Evolutionary conservation across 2,329 filamentous ascomycete genomes (phyloP).

Genomic region (Didymella exigua): DNA sequence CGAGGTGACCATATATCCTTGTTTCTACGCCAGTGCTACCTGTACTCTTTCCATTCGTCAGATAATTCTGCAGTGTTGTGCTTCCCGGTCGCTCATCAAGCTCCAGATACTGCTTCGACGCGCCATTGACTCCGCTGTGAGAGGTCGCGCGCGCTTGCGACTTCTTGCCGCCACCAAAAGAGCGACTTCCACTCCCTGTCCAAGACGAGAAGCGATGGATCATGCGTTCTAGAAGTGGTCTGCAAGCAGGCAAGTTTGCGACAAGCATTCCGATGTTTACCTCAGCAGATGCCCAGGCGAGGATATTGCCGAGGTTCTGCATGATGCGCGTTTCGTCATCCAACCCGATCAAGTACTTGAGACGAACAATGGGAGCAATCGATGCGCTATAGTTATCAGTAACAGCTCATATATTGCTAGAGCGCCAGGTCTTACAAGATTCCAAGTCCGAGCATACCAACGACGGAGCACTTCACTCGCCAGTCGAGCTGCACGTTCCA

Average conservation of each 20-base stretch:
- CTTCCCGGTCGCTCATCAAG: conserved; percentile 14
- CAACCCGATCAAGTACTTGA: conserved; percentile 19
- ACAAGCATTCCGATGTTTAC: conserved; percentile 23
- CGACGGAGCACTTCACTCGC: conserved; percentile 57
- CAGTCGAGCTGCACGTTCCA: conserved; percentile 59
- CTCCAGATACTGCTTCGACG: conserved; percentile 15
- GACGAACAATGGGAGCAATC: conserved; percentile 21
- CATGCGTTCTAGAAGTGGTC: conserved; percentile 18
- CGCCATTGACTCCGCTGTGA: background rate
- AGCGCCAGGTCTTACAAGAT: conserved; percentile 6
- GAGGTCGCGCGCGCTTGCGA: conserved; percentile 1
- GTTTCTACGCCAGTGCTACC: conserved; percentile 15
- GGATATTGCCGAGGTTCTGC: conserved; percentile 17
- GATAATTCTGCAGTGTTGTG: conserved; percentile 10
- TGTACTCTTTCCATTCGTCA: conserved; percentile 4
- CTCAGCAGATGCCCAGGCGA: conserved; percentile 19
- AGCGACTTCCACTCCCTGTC: conserved; percentile 10
- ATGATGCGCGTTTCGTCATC: conserved; percentile 15
- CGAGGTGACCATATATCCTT: conserved; percentile 18
- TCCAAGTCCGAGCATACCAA: conserved; percentile 18
- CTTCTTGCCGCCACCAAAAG: conserved; percentile 7
- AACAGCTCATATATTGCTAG: too few relatives aligned
- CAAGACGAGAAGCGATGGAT: conserved; percentile 13
- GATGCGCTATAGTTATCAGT: conserved; percentile 13
- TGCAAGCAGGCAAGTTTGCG: conserved; percentile 20